Evolutionary conservation across 2,329 filamentous ascomycete species (phyloP).

Genomic region (Xylaria sp.): DNA sequence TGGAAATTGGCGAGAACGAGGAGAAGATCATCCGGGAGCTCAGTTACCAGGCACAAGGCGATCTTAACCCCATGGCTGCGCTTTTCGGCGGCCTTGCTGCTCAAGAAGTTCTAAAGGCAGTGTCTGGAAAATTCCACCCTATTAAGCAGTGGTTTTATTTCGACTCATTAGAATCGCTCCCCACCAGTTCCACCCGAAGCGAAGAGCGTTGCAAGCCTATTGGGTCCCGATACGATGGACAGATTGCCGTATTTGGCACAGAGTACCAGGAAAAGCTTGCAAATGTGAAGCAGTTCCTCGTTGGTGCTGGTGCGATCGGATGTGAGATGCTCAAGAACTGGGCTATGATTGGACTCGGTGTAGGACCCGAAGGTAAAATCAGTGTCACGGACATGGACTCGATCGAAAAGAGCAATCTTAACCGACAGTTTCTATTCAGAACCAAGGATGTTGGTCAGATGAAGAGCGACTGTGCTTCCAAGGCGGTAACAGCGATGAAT

Average conservation of each 20-base stretch:
- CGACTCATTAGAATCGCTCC: slow-evolving; percentile 95
- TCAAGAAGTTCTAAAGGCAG: slow-evolving; percentile 94
- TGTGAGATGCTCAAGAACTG: slow-evolving; percentile 99
- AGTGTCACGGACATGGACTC: slow-evolving; percentile 97
- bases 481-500: slow-evolving; percentile 94
- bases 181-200: slow-evolving; percentile 73
- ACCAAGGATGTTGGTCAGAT: slow-evolving; percentile 91
- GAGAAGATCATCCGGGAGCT: slow-evolving; percentile 93
- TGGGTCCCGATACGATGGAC: slow-evolving; percentile 89
- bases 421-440: slow-evolving; percentile 95
- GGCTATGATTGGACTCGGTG: slow-evolving; percentile 96
- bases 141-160: slow-evolving; percentile 97
- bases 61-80: slow-evolving; percentile 89
- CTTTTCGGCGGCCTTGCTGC: slow-evolving; percentile 94
- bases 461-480: slow-evolving; percentile 94
- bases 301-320: slow-evolving; percentile 94
- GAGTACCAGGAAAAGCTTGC: slow-evolving; percentile 94
- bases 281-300: slow-evolving; percentile 90
- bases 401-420: slow-evolving; percentile 98
- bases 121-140: slow-evolving; percentile 98
- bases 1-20: slow-evolving; percentile 91
- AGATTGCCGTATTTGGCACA: slow-evolving; percentile 93
- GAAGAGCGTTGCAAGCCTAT: slow-evolving; percentile 87
- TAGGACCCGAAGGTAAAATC: slow-evolving; percentile 86
- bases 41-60: slow-evolving; percentile 91